These are phyloP conservation scores for Alternaria triticina DNA, from an alignment of 2,329 filamentous ascomycete genomes.

Conservation along the genomic window DNA sequence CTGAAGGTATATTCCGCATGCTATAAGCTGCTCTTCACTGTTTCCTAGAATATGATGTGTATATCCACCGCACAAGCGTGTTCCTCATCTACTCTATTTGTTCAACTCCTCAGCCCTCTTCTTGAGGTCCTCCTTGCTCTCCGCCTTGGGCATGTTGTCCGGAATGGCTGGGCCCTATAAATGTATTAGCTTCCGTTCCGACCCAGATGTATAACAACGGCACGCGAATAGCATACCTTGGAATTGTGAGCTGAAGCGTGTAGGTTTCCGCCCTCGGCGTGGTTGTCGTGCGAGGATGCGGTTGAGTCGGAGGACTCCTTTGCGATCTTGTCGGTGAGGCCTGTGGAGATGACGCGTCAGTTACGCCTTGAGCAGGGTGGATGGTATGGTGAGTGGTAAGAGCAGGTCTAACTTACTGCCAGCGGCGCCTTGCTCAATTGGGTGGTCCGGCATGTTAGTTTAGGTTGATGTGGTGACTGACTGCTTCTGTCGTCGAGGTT, in stretches of 20 bases:
- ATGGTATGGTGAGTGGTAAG: neutral
- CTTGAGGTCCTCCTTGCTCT: conserved; percentile 58
- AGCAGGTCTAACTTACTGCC: conserved; percentile 43
- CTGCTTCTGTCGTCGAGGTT: conserved; percentile 3
- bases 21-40: too few species aligned
- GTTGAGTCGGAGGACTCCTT: conserved; percentile 53
- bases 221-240: conserved; percentile 35
- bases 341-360: conserved; percentile 26
- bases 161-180: conserved; percentile 53
- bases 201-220: neutral
- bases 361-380: neutral
- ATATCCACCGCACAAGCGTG: neutral
- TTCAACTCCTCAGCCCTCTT: conserved; percentile 59
- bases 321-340: conserved; percentile 54
- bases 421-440: conserved; percentile 49
- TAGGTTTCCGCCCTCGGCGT: conserved; percentile 45
- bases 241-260: conserved; percentile 50
- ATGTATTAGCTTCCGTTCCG: conserved; percentile 10
- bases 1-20: too few species aligned
- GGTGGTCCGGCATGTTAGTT: conserved; percentile 51
- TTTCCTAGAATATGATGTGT: too few species aligned
- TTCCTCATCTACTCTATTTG: conserved; percentile 42
- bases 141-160: conserved; percentile 53
- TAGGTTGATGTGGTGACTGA: conserved; percentile 13
- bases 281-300: conserved; percentile 45